Evolutionary conservation across 176 grass and related monocot species (phyloP), one percentile per base, ranked within the genome.

Genomic region (Cymbopogon citratus): DNA sequence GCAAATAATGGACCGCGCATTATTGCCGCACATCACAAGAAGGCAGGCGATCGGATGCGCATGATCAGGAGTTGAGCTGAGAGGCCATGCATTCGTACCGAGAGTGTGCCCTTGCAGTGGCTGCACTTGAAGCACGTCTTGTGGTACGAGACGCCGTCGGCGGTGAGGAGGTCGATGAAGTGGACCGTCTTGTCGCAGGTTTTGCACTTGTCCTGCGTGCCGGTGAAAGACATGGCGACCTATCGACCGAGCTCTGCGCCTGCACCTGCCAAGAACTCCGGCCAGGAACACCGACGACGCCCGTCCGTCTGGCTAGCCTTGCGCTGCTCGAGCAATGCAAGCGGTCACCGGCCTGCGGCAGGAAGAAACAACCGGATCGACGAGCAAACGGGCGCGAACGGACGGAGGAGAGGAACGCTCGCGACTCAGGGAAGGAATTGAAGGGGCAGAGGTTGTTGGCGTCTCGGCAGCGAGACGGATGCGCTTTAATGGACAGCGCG

Each of bases 101-200:
- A 94, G 40, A 98, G 95, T 19, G 71, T 91, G 41, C 95, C 95
- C 83, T 94, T 94, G 89, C 92, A 91, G 85, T 94, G 89, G 81
- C 61, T 89, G 82, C 93, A 95, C 76, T 95, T 95, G 90, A 95
- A 95, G 87, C 93, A 95, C 49, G 87, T 92, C 87, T 90, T 95
- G 75, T 95, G 83, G 83, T 94, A 94, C 0, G 87, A 51, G 69
- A 81, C 76, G 10, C 81, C 85, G 27, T 93, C 91, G 3, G 91
- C 91, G 3, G 88, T 88, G 33, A 94, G 54, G 66, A 94, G 91
- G 48, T 94, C 91, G 45, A 94, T 94, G 85, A 94, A 88, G 74
- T 94, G 91, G 29, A 94, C 91, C 0, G 79, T 90, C 88, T 90
- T 94, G 83, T 90, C 88, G 76, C 91, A 94, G 46, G 88, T 76